phyloP scores from a whole-genome alignment of 2,329 filamentous ascomycete genomes.

The Sporothrix variecibatus region DNA sequence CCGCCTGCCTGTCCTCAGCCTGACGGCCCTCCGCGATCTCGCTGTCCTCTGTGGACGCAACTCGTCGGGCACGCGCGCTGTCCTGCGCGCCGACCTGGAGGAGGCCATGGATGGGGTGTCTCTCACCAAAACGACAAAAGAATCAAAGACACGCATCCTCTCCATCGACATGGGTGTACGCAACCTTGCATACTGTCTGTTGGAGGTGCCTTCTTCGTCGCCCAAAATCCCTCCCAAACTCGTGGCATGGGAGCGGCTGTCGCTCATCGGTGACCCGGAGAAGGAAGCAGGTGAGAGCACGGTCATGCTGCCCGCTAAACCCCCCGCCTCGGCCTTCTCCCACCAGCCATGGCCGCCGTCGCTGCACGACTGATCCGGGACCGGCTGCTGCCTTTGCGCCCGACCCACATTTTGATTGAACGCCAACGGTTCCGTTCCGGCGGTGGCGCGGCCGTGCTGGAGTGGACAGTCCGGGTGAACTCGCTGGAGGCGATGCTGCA shows the following conservation, averaged over 20 bases:
- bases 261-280: constrained; percentile 27
- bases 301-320: background rate
- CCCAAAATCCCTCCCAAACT: constrained; percentile 26
- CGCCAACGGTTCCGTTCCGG: constrained; percentile 63
- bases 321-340: constrained; percentile 36
- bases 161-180: constrained; percentile 85
- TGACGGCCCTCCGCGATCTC: constrained; percentile 52
- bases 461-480: constrained; percentile 84
- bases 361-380: constrained; percentile 40
- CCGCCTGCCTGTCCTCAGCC: background rate
- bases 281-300: background rate
- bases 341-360: constrained; percentile 39
- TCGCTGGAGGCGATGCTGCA: constrained; percentile 81
- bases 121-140: too few relatives aligned
- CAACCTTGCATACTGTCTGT: constrained; percentile 74
- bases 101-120: constrained; percentile 24
- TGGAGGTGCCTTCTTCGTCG: constrained; percentile 37
- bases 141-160: constrained; percentile 57
- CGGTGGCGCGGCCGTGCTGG: constrained; percentile 65
- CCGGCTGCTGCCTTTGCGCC: constrained; percentile 52
- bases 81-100: constrained; percentile 54
- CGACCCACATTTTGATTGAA: constrained; percentile 71
- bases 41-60: constrained; percentile 63
- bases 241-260: constrained; percentile 35
- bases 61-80: constrained; percentile 53